Percentiles rank a stretch among this genome's conserved stretches.
phyloP scores from a whole-genome alignment of 192 early-diverging fungal species.

The Linnemannia hyalina region DNA sequence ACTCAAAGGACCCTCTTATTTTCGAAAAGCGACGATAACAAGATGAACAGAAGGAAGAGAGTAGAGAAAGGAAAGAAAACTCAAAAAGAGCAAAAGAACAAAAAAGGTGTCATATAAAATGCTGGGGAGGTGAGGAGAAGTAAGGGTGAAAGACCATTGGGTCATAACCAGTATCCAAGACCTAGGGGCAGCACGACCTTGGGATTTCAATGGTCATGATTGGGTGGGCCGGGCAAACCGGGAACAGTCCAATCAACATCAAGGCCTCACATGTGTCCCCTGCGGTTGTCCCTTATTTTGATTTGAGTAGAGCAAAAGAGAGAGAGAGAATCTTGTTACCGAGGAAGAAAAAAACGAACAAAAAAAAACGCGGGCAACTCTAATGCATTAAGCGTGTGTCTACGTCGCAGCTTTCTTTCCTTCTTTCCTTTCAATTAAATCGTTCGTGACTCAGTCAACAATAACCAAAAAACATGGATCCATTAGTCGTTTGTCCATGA shows the following conservation, averaged over 20 bases:
- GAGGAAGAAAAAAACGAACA: conserved; percentile 5
- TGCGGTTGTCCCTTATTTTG: conserved; percentile 2
- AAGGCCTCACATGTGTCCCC: background rate
- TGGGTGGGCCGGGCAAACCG: background rate
- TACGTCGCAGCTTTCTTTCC: background rate
- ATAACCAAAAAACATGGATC: background rate
- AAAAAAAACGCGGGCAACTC: conserved; percentile 52
- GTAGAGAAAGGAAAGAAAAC: background rate
- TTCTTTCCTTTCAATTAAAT: background rate
- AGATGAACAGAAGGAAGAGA: background rate
- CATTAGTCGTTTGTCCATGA: background rate
- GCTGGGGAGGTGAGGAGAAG: background rate
- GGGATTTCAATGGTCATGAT: background rate
- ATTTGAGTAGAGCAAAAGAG: background rate
- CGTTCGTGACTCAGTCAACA: background rate
- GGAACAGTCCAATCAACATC: background rate
- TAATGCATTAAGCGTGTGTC: conserved; percentile 4
- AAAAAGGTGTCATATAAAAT: background rate
- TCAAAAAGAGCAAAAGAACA: background rate
- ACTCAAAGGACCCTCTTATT: background rate
- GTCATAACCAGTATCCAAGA: background rate
- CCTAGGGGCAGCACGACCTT: no score
- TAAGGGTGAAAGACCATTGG: background rate
- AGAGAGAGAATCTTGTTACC: no score
- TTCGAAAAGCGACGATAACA: background rate